Conservation (phyloP, 345 rosid genomes). For the Brassica carinata region DNA sequence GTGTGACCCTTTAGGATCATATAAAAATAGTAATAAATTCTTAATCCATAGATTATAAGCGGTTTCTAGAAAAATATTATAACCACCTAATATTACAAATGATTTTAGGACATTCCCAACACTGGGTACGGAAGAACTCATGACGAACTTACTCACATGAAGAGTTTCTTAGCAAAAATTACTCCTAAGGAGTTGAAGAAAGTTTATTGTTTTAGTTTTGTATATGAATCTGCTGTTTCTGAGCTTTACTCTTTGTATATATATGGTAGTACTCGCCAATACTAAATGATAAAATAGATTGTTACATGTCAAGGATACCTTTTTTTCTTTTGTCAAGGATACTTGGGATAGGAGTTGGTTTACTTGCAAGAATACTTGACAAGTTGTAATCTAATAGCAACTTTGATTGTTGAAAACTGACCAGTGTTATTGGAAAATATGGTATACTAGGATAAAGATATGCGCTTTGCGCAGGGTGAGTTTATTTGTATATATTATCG, state of each 20-base stretch:
- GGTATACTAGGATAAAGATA: neutral
- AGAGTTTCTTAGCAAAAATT: constrained; percentile 1
- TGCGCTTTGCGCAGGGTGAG: too few relatives aligned
- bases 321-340: neutral
- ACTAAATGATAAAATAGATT: neutral
- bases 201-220: neutral
- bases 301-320: too few relatives aligned
- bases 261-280: neutral
- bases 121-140: constrained; percentile 11
- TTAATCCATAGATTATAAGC: too few relatives aligned
- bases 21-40: too few relatives aligned
- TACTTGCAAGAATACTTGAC: too few relatives aligned
- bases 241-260: neutral
- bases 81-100: too few relatives aligned
- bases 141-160: constrained; percentile 9
- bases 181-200: neutral
- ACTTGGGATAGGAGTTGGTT: neutral
- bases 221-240: neutral
- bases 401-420: neutral
- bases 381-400: neutral
- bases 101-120: too few relatives aligned
- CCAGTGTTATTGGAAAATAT: neutral
- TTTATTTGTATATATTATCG: too few relatives aligned
- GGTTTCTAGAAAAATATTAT: too few relatives aligned
- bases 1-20: too few relatives aligned